Percentiles rank a stretch among this genome's conserved stretches.
Evolutionary conservation across 192 early-diverging fungal species (phyloP).

Genomic region (Coemansia sp.): DNA sequence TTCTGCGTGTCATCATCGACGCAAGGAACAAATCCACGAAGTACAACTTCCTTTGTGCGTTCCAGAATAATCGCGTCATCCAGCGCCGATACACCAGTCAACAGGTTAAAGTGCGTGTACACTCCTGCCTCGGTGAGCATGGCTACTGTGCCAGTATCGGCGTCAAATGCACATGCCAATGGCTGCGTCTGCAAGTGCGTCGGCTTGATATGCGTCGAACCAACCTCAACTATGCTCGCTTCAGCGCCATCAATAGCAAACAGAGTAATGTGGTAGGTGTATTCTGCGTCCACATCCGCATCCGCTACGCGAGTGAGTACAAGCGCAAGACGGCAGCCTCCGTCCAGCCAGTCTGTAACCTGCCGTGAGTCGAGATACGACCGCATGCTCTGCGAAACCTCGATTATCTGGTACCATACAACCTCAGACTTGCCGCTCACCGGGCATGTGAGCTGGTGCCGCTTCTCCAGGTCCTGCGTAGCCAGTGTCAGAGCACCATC

Average conservation of each 20-base stretch:
- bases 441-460: slow-evolving; percentile 11
- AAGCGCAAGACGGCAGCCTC: slow-evolving; percentile 34
- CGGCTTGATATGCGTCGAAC: slow-evolving; percentile 47
- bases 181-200: slow-evolving; percentile 33
- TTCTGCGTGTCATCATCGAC: slow-evolving; percentile 7
- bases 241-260: slow-evolving; percentile 32
- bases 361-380: slow-evolving; percentile 54
- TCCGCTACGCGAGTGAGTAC: slow-evolving; percentile 22
- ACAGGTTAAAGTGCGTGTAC: slow-evolving; percentile 33
- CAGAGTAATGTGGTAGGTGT: slow-evolving; percentile 30
- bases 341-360: slow-evolving; percentile 46
- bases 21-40: slow-evolving; percentile 53
- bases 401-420: slow-evolving; percentile 50
- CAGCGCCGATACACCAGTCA: slow-evolving; percentile 41
- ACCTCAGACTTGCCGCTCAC: slow-evolving; percentile 13
- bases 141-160: slow-evolving; percentile 41
- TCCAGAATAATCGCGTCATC: slow-evolving; percentile 46
- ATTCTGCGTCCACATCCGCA: slow-evolving; percentile 8
- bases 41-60: slow-evolving; percentile 31
- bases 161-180: slow-evolving; percentile 46
- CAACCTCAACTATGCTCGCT: slow-evolving; percentile 33
- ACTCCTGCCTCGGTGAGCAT: slow-evolving; percentile 42
- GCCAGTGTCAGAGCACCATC: slow-evolving; percentile 39
- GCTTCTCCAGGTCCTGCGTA: slow-evolving; percentile 16
- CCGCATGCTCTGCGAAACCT: slow-evolving; percentile 53